Conservation (phyloP, 1,284 basidiomycete species). For the Puccinia coronata region DNA sequence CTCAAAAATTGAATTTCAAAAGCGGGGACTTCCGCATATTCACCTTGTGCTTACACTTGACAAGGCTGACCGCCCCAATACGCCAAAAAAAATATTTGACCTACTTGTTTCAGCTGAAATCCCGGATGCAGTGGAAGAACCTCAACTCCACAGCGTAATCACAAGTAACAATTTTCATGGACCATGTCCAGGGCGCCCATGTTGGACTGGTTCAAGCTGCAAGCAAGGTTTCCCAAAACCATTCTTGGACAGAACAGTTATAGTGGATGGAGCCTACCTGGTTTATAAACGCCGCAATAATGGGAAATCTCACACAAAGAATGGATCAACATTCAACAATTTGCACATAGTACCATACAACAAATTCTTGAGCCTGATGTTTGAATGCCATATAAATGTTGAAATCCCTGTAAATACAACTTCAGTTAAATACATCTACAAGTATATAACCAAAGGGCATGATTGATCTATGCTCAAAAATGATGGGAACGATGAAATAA, state of each 20-base stretch:
- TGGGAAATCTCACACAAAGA: background rate
- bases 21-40: too few species aligned
- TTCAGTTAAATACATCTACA: too few species aligned
- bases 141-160: slow-evolving; percentile 61
- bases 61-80: too few species aligned
- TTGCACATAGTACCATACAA: background rate
- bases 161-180: too few species aligned
- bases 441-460: slow-evolving; percentile 26
- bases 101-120: slow-evolving; percentile 50
- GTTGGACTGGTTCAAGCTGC: slow-evolving; percentile 60
- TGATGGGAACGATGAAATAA: slow-evolving; percentile 3
- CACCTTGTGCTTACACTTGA: too few species aligned
- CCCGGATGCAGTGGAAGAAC: slow-evolving; percentile 61
- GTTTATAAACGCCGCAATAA: slow-evolving; percentile 38
- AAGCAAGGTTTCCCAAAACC: too few species aligned
- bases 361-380: background rate
- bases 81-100: too few species aligned
- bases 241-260: slow-evolving; percentile 58
- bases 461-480: background rate
- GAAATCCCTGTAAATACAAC: background rate
- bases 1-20: too few species aligned
- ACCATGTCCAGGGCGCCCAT: slow-evolving; percentile 60
- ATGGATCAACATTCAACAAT: background rate
- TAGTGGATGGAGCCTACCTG: slow-evolving; percentile 61
- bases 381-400: background rate